Percentiles rank a stretch among this genome's conserved stretches.
phyloP scores from a whole-genome alignment of 2,329 filamentous ascomycete species.

The Epichloe sibirici region DNA sequence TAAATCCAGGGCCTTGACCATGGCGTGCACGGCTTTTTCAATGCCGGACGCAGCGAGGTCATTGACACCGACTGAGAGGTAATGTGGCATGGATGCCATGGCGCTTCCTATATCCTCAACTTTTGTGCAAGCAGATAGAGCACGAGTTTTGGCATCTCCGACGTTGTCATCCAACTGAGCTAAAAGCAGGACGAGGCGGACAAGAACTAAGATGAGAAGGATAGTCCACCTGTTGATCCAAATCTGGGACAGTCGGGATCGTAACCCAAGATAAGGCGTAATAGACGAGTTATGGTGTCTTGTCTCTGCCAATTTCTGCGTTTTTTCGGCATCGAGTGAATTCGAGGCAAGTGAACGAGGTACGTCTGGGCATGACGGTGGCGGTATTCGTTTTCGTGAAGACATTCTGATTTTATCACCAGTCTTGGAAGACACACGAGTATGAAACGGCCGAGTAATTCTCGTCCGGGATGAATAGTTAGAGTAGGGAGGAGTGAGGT shows the following conservation, averaged over 20 bases:
- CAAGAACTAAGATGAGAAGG: slow-evolving; percentile 72
- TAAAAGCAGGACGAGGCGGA: slow-evolving; percentile 67
- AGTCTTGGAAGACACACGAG: no score
- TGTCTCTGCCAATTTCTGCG: slow-evolving; percentile 7
- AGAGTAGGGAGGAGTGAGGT: no score
- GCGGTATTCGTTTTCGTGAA: not conserved
- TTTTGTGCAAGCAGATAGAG: slow-evolving; percentile 77
- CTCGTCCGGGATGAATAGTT: no score
- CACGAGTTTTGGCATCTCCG: slow-evolving; percentile 63
- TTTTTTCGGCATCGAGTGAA: slow-evolving; percentile 23
- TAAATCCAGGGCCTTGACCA: slow-evolving; percentile 68
- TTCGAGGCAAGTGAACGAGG: slow-evolving; percentile 17
- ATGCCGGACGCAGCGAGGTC: slow-evolving; percentile 69
- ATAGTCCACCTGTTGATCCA: slow-evolving; percentile 98
- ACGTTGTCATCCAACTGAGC: slow-evolving; percentile 62
- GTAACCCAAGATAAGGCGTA: slow-evolving; percentile 86
- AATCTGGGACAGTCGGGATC: slow-evolving; percentile 81
- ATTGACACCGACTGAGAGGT: slow-evolving; percentile 82
- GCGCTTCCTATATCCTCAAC: slow-evolving; percentile 88
- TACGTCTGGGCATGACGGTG: not conserved
- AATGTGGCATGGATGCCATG: slow-evolving; percentile 97
- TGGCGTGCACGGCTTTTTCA: slow-evolving; percentile 64
- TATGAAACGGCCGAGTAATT: no score
- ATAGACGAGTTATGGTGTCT: slow-evolving; percentile 34
- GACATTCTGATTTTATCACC: not conserved